A percentile compares a stretch with the other conserved stretches of the same genome.
These are phyloP conservation scores for Moesziomyces sp. DNA, from an alignment of 1,284 basidiomycete genomes.

Conservation along the genomic window DNA sequence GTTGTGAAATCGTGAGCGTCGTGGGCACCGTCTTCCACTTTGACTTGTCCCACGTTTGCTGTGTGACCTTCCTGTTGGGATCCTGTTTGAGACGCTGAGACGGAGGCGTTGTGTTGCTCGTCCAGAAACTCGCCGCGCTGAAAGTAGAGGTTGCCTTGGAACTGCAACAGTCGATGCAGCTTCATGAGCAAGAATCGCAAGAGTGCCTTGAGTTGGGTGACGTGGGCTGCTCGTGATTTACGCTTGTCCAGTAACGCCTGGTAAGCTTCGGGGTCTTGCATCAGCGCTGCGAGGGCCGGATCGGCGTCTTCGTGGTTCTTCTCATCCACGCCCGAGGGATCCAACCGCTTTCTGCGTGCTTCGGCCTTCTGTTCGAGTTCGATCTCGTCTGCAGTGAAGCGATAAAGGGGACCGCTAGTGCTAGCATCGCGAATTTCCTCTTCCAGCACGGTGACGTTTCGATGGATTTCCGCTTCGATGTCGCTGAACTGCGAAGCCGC, in stretches of 20 bases:
- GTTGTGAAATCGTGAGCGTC: not conserved
- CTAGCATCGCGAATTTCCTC: slow-evolving; percentile 33
- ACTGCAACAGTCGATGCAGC: slow-evolving; percentile 57
- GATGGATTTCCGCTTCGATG: slow-evolving; percentile 34
- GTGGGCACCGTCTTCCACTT: not conserved
- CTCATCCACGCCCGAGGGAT: not conserved
- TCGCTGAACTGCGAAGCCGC: slow-evolving; percentile 35
- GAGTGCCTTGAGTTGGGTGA: slow-evolving; percentile 34
- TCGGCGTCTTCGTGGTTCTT: slow-evolving; percentile 16
- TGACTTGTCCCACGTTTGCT: not conserved
- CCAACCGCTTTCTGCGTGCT: slow-evolving; percentile 11
- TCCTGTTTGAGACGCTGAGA: not conserved
- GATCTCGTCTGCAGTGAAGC: slow-evolving; percentile 38
- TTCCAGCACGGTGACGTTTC: slow-evolving; percentile 26
- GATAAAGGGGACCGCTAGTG: slow-evolving; percentile 45
- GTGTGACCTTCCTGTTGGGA: not conserved
- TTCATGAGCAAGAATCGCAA: slow-evolving; percentile 51
- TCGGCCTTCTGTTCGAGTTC: slow-evolving; percentile 27
- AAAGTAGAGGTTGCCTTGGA: slow-evolving; percentile 60
- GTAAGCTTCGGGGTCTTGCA: slow-evolving; percentile 22
- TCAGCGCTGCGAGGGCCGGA: slow-evolving; percentile 8
- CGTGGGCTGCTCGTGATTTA: slow-evolving; percentile 25
- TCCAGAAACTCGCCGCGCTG: slow-evolving; percentile 54
- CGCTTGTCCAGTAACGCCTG: slow-evolving; percentile 24
- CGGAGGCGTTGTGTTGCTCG: slow-evolving; percentile 8